A percentile compares a stretch with the other conserved stretches of the same genome.
phyloP scores from a whole-genome alignment of 75 land plant genomes.

The Pinus taeda region DNA sequence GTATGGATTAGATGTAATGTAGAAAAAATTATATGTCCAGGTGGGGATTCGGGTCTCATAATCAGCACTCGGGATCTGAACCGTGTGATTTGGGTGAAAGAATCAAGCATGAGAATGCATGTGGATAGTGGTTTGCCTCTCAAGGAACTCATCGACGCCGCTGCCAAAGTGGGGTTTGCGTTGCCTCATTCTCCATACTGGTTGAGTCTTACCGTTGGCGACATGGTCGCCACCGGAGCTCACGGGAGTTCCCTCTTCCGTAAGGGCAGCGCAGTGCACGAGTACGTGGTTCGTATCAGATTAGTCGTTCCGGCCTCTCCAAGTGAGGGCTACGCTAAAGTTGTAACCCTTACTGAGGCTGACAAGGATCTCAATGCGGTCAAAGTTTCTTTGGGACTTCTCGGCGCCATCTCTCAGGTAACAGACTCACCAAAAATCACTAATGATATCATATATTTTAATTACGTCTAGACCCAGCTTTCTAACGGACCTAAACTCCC shows the following conservation, averaged over 20 bases:
- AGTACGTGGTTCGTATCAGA: conserved; percentile 33
- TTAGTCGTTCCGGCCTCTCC: conserved; percentile 25
- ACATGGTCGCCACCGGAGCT: conserved; percentile 41
- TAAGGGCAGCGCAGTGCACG: conserved; percentile 39
- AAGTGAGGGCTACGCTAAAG: conserved; percentile 54
- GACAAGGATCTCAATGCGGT: conserved; percentile 54
- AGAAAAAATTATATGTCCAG: too few relatives aligned
- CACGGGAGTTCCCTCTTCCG: conserved; percentile 50
- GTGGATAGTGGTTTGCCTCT: conserved; percentile 22
- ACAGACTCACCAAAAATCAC: not conserved
- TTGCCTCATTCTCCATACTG: conserved; percentile 43
- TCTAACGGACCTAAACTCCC: too few relatives aligned
- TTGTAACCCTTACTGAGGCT: conserved; percentile 21
- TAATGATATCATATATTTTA: too few relatives aligned
- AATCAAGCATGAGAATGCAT: conserved; percentile 6
- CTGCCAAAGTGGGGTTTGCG: conserved; percentile 27
- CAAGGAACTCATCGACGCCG: conserved; percentile 22
- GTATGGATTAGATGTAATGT: too few relatives aligned
- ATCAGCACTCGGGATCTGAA: conserved; percentile 29
- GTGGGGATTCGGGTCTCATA: conserved; percentile 24
- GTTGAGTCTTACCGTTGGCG: conserved; percentile 38
- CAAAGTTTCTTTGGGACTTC: conserved; percentile 68
- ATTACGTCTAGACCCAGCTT: too few relatives aligned
- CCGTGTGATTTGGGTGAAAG: conserved; percentile 12
- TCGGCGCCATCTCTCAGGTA: conserved; percentile 78